Evolutionary conservation across 225 moss, liverwort and hornwort species (phyloP).

Genomic region (Lunularia cruciata): DNA sequence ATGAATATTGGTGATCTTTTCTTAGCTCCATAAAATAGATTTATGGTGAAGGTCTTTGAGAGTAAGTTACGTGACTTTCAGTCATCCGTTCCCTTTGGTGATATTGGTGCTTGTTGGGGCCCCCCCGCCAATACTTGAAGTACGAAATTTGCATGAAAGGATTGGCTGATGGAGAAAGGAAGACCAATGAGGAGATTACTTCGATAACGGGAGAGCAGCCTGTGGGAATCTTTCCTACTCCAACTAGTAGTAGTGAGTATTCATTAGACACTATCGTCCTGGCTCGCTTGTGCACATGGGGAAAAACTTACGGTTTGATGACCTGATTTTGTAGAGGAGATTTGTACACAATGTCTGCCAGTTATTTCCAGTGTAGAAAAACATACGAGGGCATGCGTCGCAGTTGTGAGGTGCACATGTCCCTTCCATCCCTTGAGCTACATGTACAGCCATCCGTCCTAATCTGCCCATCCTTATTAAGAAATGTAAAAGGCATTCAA

Average conservation of each 20-base stretch:
- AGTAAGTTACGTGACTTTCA: conserved; percentile 17
- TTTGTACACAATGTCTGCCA: conserved; percentile 17
- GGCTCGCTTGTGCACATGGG: conserved; percentile 19
- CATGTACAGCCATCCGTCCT: conserved; percentile 14
- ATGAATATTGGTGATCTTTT: background rate
- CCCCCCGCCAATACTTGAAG: conserved; percentile 26
- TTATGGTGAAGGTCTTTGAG: conserved; percentile 28
- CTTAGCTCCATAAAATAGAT: background rate
- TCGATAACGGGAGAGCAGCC: conserved; percentile 17
- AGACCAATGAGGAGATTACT: conserved; percentile 14
- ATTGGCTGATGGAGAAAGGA: conserved; percentile 25
- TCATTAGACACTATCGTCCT: conserved; percentile 20
- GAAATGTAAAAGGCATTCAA: conserved; percentile 7
- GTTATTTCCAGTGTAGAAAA: conserved; percentile 16
- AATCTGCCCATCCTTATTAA: background rate
- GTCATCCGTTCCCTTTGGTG: background rate
- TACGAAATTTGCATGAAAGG: conserved; percentile 31
- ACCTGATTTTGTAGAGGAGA: conserved; percentile 19
- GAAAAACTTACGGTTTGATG: conserved; percentile 19
- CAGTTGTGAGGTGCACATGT: conserved; percentile 1
- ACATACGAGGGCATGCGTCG: conserved; percentile 4
- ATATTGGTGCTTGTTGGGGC: conserved; percentile 21
- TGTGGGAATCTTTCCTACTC: conserved; percentile 22
- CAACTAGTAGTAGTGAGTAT: conserved; percentile 33
- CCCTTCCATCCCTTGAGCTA: conserved; percentile 7